phyloP scores from a whole-genome alignment of 768 basidiomycete genomes.

The Leccinum broughii region DNA sequence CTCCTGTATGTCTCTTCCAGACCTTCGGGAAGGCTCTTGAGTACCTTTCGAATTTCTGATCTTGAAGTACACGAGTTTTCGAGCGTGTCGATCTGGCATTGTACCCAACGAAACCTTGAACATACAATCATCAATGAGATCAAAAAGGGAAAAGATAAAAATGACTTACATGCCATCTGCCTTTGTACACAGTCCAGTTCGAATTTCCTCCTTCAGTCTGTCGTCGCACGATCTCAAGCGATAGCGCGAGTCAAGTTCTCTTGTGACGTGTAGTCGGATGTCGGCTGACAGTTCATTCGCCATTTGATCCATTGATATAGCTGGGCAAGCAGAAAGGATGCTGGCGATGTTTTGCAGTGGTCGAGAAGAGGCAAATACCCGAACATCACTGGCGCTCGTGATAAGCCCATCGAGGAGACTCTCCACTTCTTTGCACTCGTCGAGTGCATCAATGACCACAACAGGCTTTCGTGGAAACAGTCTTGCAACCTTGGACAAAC shows the following conservation, averaged over 20 bases:
- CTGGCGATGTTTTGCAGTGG: constrained; percentile 7
- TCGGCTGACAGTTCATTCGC: constrained; percentile 6
- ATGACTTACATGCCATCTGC: constrained; percentile 25
- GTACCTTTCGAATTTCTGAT: constrained; percentile 2
- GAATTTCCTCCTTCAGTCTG: constrained; percentile 12
- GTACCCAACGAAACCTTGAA: constrained; percentile 20
- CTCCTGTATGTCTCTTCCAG: constrained; percentile 25
- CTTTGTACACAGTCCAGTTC: neutral
- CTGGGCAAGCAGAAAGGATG: constrained; percentile 4
- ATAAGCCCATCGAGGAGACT: constrained; percentile 15
- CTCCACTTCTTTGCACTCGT: constrained; percentile 21
- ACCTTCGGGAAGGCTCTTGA: constrained; percentile 13
- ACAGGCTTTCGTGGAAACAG: constrained; percentile 8
- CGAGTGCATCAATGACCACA: constrained; percentile 23
- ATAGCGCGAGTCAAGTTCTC: constrained; percentile 10
- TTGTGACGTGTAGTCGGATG: constrained; percentile 9
- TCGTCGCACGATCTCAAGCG: constrained; percentile 7
- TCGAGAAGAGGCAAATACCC: constrained; percentile 14
- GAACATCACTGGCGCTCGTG: neutral
- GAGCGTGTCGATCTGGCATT: constrained; percentile 18
- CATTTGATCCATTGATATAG: constrained; percentile 13
- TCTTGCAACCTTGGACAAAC: neutral
- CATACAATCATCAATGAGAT: neutral
- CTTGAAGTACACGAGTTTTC: neutral
- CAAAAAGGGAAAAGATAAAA: neutral